phyloP scores from a whole-genome alignment of 2,329 filamentous ascomycete genomes.

The Cercospora berteroae region DNA sequence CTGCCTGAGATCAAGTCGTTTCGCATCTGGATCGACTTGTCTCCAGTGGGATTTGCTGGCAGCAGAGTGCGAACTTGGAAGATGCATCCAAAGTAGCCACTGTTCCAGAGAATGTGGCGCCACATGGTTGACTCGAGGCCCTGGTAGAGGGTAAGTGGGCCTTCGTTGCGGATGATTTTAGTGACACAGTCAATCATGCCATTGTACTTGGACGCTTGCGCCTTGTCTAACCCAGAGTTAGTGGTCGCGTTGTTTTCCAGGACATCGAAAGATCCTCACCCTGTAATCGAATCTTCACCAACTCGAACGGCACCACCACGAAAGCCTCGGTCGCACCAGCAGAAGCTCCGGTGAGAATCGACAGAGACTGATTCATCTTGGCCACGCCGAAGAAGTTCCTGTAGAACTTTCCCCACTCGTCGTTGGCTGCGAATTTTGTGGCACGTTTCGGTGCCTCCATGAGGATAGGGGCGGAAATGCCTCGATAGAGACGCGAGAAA shows the following conservation, averaged over 20 bases:
- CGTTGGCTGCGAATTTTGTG: constrained; percentile 98
- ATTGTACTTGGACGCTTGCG: constrained; percentile 82
- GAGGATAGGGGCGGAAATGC: constrained; percentile 90
- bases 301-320: constrained; percentile 95
- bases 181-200: constrained; percentile 76
- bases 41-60: constrained; percentile 65
- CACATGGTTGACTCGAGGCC: constrained; percentile 95
- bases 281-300: constrained; percentile 97
- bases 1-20: constrained; percentile 87
- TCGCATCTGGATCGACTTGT: constrained; percentile 74
- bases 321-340: constrained; percentile 95
- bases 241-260: not conserved
- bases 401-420: constrained; percentile 96
- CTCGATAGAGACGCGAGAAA: constrained; percentile 87
- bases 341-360: constrained; percentile 87
- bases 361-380: constrained; percentile 89
- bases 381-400: constrained; percentile 77
- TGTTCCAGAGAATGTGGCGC: constrained; percentile 93
- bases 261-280: constrained; percentile 23
- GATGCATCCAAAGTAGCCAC: constrained; percentile 96
- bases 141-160: constrained; percentile 87
- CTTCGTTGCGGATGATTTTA: constrained; percentile 82
- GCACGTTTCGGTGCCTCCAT: constrained; percentile 97
- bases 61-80: constrained; percentile 89
- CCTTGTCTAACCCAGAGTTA: constrained; percentile 62